These are phyloP conservation scores for Oemleria cerasiformis DNA, from an alignment of 306 rosid species.

Conservation along the genomic window DNA sequence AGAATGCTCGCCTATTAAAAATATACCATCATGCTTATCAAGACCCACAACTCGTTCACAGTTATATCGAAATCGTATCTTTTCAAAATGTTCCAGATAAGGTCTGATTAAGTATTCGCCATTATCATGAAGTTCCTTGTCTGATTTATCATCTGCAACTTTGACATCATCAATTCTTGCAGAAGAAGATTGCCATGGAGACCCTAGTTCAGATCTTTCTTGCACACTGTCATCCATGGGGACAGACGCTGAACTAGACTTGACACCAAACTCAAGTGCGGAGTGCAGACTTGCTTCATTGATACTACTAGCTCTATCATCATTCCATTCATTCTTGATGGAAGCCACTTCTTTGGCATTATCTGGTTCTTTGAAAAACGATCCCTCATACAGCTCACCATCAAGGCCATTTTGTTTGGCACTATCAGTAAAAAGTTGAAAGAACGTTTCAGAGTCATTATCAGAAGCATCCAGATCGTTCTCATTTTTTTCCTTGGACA, in stretches of 20 bases:
- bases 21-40: slow-evolving; percentile 98
- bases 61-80: slow-evolving; percentile 79
- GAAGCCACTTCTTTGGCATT: slow-evolving; percentile 55
- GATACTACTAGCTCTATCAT: slow-evolving; percentile 82
- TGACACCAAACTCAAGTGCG: slow-evolving; percentile 87
- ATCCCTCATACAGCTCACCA: slow-evolving; percentile 53
- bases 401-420: slow-evolving; percentile 57
- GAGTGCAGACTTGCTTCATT: slow-evolving; percentile 96
- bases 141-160: slow-evolving; percentile 62
- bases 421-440: slow-evolving; percentile 51
- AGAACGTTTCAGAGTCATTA: slow-evolving; percentile 54
- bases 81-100: slow-evolving; percentile 84
- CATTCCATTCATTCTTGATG: slow-evolving; percentile 72
- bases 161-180: slow-evolving; percentile 58
- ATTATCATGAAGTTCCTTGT: slow-evolving; percentile 75
- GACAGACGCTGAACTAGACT: slow-evolving; percentile 71
- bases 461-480: slow-evolving; percentile 51
- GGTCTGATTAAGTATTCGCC: slow-evolving; percentile 98
- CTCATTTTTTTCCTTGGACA: slow-evolving; percentile 45
- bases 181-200: slow-evolving; percentile 75
- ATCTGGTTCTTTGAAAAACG: slow-evolving; percentile 52
- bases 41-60: slow-evolving; percentile 97
- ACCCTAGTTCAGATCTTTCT: slow-evolving; percentile 82
- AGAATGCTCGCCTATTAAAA: slow-evolving; percentile 86
- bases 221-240: slow-evolving; percentile 68